Base-by-base conservation (phyloP, 257 asterid species). In the Plectranthus barbatus region DNA sequence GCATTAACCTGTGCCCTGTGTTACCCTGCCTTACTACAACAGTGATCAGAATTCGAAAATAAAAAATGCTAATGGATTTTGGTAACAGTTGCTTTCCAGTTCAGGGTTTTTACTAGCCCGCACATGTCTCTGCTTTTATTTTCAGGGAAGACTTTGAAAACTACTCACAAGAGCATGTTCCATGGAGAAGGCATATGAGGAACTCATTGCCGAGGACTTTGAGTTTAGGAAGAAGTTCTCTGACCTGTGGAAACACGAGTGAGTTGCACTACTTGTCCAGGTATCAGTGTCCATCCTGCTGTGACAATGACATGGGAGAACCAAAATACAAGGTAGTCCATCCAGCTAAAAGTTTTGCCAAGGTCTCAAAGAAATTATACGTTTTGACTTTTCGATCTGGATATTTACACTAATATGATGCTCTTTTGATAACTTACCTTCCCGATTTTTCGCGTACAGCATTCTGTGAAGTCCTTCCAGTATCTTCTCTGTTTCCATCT, bases 81-180 rank as follows among this genome's bases (percentile, higher is more conserved):
- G 33, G 37, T 41, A 18, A 53, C 26, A 52, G 5, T 8, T 0
- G 20, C 69, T 51, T 69, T 29, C 7, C 17, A 36, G 13, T 20
- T 36, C 19, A 2, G 55, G 20, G 14, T 41, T 26, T 21, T 63
- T 36, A 21, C 56, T 29, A 34, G 11, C 4, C 17, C 36, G 71
- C 60, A 53, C 51, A 50, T 61, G 55, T 66, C 23, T 17, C 31
- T 71, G 51, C 33, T 46, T 72, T 69, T 72, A 7, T 67, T 53
- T 74, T 47, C 95, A 92, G 97, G 51, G 97, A 92, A 13, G 94
- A 84, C 78, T 73, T 73, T 68, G 93, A 80, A 14, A 86, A 76
- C 72, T 77, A 77, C 61, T 39, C 71, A 37, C 81, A 86, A 77
- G 87, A 83, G 71, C 81, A 79, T 53, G 62, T 69, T 31, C 65